phyloP scores from a whole-genome alignment of 768 basidiomycete genomes.

The Boletus sp. region DNA sequence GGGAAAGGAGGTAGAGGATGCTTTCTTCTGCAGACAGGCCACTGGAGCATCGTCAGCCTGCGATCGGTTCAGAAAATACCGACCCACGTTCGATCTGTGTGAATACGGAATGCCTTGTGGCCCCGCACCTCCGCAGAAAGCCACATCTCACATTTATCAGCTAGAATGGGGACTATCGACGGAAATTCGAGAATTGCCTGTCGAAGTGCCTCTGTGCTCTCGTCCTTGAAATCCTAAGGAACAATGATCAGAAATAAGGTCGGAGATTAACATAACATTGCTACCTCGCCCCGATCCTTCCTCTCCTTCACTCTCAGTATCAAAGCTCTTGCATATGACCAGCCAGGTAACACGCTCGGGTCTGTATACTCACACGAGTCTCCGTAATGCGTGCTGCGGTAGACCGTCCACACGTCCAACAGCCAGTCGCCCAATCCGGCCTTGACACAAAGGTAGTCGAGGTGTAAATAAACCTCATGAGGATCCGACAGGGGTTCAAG shows the following conservation, averaged over 20 bases:
- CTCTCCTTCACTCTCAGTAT: constrained; percentile 54
- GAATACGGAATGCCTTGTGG: constrained; percentile 64
- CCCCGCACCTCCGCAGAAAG: constrained; percentile 56
- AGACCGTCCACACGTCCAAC: constrained; percentile 51
- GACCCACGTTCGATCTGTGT: constrained; percentile 62
- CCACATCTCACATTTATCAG: constrained; percentile 77
- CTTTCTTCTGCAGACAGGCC: constrained; percentile 39
- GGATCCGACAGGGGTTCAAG: constrained; percentile 89
- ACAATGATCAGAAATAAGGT: constrained; percentile 1
- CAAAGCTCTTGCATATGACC: constrained; percentile 69
- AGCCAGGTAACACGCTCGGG: constrained; percentile 70
- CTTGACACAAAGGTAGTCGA: constrained; percentile 85
- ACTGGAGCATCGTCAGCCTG: constrained; percentile 20
- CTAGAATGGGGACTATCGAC: constrained; percentile 73
- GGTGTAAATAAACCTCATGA: constrained; percentile 76
- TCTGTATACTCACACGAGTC: constrained; percentile 37
- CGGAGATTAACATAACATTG: not conserved
- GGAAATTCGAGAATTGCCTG: constrained; percentile 80
- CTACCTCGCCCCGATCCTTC: constrained; percentile 40
- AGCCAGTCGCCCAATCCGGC: constrained; percentile 80
- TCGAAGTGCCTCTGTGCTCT: constrained; percentile 64
- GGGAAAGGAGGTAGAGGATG: constrained; percentile 75
- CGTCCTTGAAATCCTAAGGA: constrained; percentile 43
- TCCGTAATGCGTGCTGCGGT: constrained; percentile 6
- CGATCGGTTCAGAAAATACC: not conserved